Base-by-base conservation (phyloP, 75 land plant genomes). In the Cupressus sempervirens region DNA sequence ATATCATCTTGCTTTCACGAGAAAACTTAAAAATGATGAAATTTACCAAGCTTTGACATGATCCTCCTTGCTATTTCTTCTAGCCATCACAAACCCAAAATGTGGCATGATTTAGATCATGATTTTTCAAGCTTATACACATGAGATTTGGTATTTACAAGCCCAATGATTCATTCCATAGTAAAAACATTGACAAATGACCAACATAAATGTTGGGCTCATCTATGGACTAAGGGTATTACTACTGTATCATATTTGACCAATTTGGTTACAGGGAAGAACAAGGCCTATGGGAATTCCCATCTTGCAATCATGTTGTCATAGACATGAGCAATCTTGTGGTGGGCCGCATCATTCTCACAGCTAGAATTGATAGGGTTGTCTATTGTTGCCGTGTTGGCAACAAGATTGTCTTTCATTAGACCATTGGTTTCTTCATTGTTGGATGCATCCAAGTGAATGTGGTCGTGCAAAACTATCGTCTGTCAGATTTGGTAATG, bases 171-270 rank as follows among this genome's bases (percentile, higher is more conserved):
- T 79, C 81, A 43, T 79, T 79, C 81, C 81, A 79, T 30, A 79
- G 46, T 43, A 50, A 48, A 79, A 79, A 79, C 81, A 79, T 79
- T 41, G 81, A 50, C 81, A 79, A 43, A 79, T 79, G 81, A 38
- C 81, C 81, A 46, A 79, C 81, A 45, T 48, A 79, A n/a, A 79
- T 41, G 43, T 79, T 79, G 30, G 81, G 81, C 81, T 45, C 81
- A 79, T 79, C 81, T 50, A 79, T 41, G 81, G 81, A 45, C 81
- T 79, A 0, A 43, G 81, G 4, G 81, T 23, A 45, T 41, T 79
- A n/a, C 10, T 79, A 3, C 13, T 45, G 40, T 79, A n/a, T 79
- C 81, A 43, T 26, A 79, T 79, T 79, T 79, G 29, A 43, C 81
- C 30, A 79, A 45, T 45, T 79, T 79, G 26, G 48, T 41, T 41